Conservation (phyloP, 2,329 filamentous ascomycete genomes). For the Tolypocladium nubicola region DNA sequence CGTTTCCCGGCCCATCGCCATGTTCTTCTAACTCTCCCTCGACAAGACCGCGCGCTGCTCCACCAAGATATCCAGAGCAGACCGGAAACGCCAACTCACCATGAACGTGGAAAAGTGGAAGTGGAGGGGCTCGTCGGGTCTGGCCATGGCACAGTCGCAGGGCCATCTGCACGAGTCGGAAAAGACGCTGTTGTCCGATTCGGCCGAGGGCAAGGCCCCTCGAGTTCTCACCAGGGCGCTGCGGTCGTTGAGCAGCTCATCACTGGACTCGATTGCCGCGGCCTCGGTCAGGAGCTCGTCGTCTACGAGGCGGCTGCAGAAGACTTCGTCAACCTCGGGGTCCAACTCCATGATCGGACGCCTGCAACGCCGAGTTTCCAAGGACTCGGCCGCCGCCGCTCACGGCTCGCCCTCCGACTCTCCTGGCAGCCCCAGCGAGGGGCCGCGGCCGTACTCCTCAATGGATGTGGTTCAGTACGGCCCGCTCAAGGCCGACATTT, state of each 20-base stretch:
- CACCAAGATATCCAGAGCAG: background rate
- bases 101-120: slow-evolving; percentile 25
- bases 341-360: slow-evolving; percentile 32
- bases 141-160: slow-evolving; percentile 12
- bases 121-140: slow-evolving; percentile 19
- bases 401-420: slow-evolving; percentile 19
- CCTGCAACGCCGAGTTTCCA: slow-evolving; percentile 29
- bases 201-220: slow-evolving; percentile 21
- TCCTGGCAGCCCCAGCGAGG: slow-evolving; percentile 16
- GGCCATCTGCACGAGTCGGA: slow-evolving; percentile 9
- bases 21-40: background rate
- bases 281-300: slow-evolving; percentile 18
- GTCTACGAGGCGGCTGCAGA: slow-evolving; percentile 24
- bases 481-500: slow-evolving; percentile 37
- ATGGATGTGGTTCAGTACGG: slow-evolving; percentile 34
- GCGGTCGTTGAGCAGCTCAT: slow-evolving; percentile 28
- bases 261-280: slow-evolving; percentile 26
- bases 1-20: background rate
- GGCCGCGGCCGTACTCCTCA: slow-evolving; percentile 18
- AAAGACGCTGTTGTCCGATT: slow-evolving; percentile 10
- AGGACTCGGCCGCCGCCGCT: slow-evolving; percentile 17
- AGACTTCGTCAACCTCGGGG: slow-evolving; percentile 24
- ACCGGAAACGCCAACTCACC: slow-evolving; percentile 1
- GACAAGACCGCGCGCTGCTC: background rate
- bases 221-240: slow-evolving; percentile 25